Evolutionary conservation across 108 stramenopile genomes (phyloP), one percentile per base, ranked within the genome.

Genomic region (Nitzschia sp.): DNA sequence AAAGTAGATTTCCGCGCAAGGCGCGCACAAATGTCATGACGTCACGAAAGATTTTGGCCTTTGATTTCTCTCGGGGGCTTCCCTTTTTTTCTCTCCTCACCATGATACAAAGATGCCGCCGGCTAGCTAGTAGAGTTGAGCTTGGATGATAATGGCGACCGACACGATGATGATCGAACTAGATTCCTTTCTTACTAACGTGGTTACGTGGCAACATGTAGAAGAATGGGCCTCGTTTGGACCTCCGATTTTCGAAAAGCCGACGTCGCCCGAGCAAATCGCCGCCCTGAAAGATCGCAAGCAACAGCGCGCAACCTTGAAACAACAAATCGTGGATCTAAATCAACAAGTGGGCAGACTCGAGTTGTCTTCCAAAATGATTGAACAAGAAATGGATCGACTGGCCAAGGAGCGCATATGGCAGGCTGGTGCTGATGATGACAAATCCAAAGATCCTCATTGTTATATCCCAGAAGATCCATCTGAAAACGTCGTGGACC

Each of bases 401-500:
- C 13, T 61, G 6, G 60, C 49, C 21, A 17, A 4, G 38, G 13
- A 6, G 4, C 49, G 19, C 8, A 51, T 51, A 19, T 51, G 49
- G 49, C 18, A 51, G 21, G 21, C 11, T 51, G 18, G 21, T n/a
- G 18, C 13, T 18, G n/a, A 34, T 36, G 17, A 67, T 9, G 8
- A 55, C 0, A n/a, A 67, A 51, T 21, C 15, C 2, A 1, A 30
- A 17, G 21, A 38, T 21, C 60, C 8, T 45, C 60, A 18, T 15
- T 31, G 6, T 8, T 29, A 59, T 6, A 13, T 8, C 36, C 64
- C 47, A 3, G 32, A 23, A 15, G 49, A 66, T 35, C 64, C 49
- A 51, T 25, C 29, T 17, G 59, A 56, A 9, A 77, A 83, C 59
- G 53, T 54, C 6, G 45, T 75, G 33, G 82, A 83, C 42, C 71